Evolutionary conservation across 2,329 filamentous ascomycete species (phyloP).

Genomic region (Byssothecium circinans): DNA sequence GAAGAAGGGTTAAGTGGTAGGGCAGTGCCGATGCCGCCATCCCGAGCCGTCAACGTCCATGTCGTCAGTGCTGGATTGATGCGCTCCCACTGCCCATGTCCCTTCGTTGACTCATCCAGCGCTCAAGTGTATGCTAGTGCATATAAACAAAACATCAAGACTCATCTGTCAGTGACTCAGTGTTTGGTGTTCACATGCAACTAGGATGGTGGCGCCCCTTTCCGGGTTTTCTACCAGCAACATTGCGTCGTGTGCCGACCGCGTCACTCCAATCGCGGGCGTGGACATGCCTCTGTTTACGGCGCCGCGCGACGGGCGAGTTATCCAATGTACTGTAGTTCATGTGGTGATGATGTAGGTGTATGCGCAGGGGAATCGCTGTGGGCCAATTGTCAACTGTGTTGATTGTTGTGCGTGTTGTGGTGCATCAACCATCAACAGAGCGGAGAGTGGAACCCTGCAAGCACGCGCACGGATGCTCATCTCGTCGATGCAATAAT

Average conservation of each 20-base stretch:
- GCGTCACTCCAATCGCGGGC: constrained; percentile 18
- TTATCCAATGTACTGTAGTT: too few species aligned
- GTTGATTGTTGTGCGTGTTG: constrained; percentile 17
- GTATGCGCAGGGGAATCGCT: constrained; percentile 11
- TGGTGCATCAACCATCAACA: constrained; percentile 1
- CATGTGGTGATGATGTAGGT: not conserved
- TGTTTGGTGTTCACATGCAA: not conserved
- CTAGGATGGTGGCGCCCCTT: constrained; percentile 2
- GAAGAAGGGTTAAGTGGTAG: too few species aligned
- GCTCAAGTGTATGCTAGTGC: too few species aligned
- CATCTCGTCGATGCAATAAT: constrained; percentile 30
- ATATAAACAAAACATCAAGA: too few species aligned
- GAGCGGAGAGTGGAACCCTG: constrained; percentile 2
- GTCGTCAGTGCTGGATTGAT: too few species aligned
- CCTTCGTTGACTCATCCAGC: too few species aligned
- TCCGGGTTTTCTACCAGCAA: constrained; percentile 3
- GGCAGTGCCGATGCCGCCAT: too few species aligned
- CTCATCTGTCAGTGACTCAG: not conserved
- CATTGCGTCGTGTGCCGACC: not conserved
- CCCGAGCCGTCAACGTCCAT: too few species aligned
- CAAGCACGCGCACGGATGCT: constrained; percentile 15
- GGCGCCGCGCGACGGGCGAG: too few species aligned
- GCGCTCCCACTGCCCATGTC: too few species aligned
- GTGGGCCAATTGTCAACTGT: constrained; percentile 20
- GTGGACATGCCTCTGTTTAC: constrained; percentile 20